Percentiles rank a stretch among this genome's conserved stretches.
These are phyloP conservation scores for Udeniomyces megalosporus DNA, from an alignment of 768 basidiomycete species.

Conservation along the genomic window DNA sequence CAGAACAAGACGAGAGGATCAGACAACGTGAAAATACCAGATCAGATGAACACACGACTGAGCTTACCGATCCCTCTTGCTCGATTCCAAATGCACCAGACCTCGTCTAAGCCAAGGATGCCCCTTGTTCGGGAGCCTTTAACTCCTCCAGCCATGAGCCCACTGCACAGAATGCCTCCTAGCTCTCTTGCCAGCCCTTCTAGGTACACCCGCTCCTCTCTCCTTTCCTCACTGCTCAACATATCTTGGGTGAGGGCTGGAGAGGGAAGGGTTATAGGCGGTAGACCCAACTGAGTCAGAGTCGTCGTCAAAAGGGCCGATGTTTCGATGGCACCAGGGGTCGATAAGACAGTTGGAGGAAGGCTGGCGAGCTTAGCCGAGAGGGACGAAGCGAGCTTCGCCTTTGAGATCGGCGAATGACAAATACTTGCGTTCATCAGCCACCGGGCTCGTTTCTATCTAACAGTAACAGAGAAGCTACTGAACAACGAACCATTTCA, in stretches of 20 bases:
- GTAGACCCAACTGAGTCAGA: slow-evolving; percentile 72
- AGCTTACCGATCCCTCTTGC: slow-evolving; percentile 71
- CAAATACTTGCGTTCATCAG: background rate
- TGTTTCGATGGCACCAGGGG: slow-evolving; percentile 5
- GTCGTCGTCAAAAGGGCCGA: slow-evolving; percentile 30
- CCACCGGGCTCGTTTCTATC: no score
- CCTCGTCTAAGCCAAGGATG: slow-evolving; percentile 74
- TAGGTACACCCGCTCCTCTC: slow-evolving; percentile 61
- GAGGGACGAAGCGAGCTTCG: slow-evolving; percentile 69
- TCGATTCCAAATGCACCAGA: slow-evolving; percentile 91
- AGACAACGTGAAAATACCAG: background rate
- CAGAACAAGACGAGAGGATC: background rate
- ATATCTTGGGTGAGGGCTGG: slow-evolving; percentile 71
- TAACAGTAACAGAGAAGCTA: no score
- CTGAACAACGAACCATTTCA: slow-evolving; percentile 50
- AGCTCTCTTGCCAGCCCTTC: slow-evolving; percentile 72
- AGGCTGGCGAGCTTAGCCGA: slow-evolving; percentile 50
- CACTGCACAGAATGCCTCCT: slow-evolving; percentile 48
- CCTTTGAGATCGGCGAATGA: slow-evolving; percentile 13
- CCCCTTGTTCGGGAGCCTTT: slow-evolving; percentile 40
- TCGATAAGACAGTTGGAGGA: background rate
- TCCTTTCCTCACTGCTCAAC: slow-evolving; percentile 34
- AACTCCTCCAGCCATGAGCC: background rate
- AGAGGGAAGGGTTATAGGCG: slow-evolving; percentile 42
- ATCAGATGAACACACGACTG: background rate